Percentiles rank a stretch among this genome's conserved stretches.
Evolutionary conservation across 768 basidiomycete species (phyloP).

Genomic region (Trametes cubensis): DNA sequence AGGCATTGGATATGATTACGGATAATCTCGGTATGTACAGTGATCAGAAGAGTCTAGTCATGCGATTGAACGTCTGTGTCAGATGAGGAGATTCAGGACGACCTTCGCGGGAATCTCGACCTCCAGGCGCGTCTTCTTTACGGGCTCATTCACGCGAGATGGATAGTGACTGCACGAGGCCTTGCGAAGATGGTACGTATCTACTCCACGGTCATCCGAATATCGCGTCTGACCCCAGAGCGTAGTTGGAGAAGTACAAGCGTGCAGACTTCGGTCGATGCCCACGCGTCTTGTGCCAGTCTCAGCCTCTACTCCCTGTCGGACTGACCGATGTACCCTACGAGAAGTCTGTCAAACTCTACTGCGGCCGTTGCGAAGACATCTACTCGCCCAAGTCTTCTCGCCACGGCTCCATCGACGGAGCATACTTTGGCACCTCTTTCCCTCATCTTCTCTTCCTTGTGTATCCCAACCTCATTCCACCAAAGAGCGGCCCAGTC

Average conservation of each 20-base stretch:
- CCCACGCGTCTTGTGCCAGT: slow-evolving; percentile 94
- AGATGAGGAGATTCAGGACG: slow-evolving; percentile 96
- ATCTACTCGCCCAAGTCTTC: slow-evolving; percentile 98
- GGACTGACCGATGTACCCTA: slow-evolving; percentile 97
- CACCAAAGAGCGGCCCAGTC: slow-evolving; percentile 69
- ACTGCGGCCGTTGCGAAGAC: slow-evolving; percentile 98
- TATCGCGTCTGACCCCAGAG: not conserved
- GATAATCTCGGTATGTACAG: slow-evolving; percentile 80
- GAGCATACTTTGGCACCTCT: slow-evolving; percentile 97
- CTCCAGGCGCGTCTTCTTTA: slow-evolving; percentile 92
- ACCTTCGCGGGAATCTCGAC: slow-evolving; percentile 88
- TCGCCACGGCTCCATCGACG: slow-evolving; percentile 95
- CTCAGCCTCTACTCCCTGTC: slow-evolving; percentile 93
- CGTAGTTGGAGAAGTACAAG: slow-evolving; percentile 94
- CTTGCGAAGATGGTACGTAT: slow-evolving; percentile 87
- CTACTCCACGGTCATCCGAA: not conserved
- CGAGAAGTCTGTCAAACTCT: slow-evolving; percentile 98
- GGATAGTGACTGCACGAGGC: slow-evolving; percentile 94
- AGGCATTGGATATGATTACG: slow-evolving; percentile 94
- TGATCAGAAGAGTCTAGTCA: not conserved
- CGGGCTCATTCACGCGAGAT: slow-evolving; percentile 94
- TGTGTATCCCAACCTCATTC: slow-evolving; percentile 92
- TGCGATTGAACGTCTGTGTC: not conserved
- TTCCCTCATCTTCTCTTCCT: slow-evolving; percentile 97
- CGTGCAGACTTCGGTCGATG: slow-evolving; percentile 98